Evolutionary conservation across 2,329 filamentous ascomycete species (phyloP).

Genomic region (Fusarium lyarnte): DNA sequence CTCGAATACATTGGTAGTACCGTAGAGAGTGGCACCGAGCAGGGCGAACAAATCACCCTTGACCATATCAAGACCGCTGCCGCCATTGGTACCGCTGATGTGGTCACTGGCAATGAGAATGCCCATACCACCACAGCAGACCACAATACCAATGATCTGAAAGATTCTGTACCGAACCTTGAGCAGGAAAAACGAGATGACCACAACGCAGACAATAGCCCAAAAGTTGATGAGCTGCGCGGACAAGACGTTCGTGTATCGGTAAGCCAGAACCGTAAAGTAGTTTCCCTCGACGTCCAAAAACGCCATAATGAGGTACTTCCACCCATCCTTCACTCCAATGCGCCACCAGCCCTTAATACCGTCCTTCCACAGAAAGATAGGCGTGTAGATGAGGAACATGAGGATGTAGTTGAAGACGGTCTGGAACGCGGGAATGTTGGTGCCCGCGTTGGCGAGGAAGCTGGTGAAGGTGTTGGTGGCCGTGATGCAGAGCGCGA

Average conservation of each 20-base stretch:
- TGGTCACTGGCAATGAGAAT: slow-evolving; percentile 88
- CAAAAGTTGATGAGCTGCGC: slow-evolving; percentile 98
- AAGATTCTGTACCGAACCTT: slow-evolving; percentile 88
- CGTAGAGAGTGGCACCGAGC: slow-evolving; percentile 89
- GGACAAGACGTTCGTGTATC: slow-evolving; percentile 89
- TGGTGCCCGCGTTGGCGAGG: slow-evolving; percentile 72
- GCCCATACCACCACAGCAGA: slow-evolving; percentile 92
- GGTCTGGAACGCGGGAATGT: slow-evolving; percentile 93
- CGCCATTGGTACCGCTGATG: slow-evolving; percentile 78
- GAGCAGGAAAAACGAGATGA: slow-evolving; percentile 83
- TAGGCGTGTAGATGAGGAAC: slow-evolving; percentile 80
- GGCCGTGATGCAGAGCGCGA: slow-evolving; percentile 88
- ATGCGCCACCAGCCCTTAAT: slow-evolving; percentile 73
- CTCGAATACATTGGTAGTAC: slow-evolving; percentile 88
- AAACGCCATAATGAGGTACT: slow-evolving; percentile 91
- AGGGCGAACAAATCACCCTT: slow-evolving; percentile 95
- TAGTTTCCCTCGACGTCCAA: slow-evolving; percentile 97
- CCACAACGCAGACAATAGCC: slow-evolving; percentile 93
- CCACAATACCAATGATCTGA: slow-evolving; percentile 85
- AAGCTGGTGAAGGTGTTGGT: slow-evolving; percentile 92
- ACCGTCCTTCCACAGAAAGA: slow-evolving; percentile 83
- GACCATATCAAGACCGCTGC: slow-evolving; percentile 73
- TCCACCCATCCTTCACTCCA: slow-evolving; percentile 81
- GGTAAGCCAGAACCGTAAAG: slow-evolving; percentile 94
- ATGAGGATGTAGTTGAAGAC: slow-evolving; percentile 94